A percentile compares a stretch with the other conserved stretches of the same genome.
Evolutionary conservation across 1,139 yeast genomes (phyloP).

Genomic region (Suhomyces choctaworum): DNA sequence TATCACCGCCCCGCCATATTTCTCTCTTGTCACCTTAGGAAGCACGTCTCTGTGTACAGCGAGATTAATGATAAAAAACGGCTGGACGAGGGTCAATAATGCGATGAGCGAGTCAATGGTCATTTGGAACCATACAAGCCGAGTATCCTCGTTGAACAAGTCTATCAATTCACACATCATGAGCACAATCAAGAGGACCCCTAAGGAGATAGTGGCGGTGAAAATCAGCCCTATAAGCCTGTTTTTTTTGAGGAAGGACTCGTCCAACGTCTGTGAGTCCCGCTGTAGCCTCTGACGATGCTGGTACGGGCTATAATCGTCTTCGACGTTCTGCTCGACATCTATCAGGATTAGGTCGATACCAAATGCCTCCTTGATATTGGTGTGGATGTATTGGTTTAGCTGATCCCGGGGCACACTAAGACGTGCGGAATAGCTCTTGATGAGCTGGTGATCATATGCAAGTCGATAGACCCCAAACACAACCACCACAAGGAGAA

Average conservation of each 20-base stretch:
- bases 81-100: constrained; percentile 34
- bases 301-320: constrained; percentile 28
- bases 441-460: constrained; percentile 30
- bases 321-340: constrained; percentile 17
- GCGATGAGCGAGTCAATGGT: constrained; percentile 36
- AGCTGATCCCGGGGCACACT: constrained; percentile 19
- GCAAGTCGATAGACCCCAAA: constrained; percentile 26
- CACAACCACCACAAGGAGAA: constrained; percentile 18
- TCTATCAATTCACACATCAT: constrained; percentile 43
- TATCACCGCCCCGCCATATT: constrained; percentile 12
- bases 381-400: constrained; percentile 18
- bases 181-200: constrained; percentile 34
- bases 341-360: constrained; percentile 21
- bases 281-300: background rate
- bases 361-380: constrained; percentile 14
- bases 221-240: constrained; percentile 29
- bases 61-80: constrained; percentile 35
- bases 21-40: constrained; percentile 18
- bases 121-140: constrained; percentile 30
- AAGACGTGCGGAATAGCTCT: constrained; percentile 22
- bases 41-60: constrained; percentile 29
- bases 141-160: constrained; percentile 21
- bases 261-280: background rate
- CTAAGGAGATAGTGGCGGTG: constrained; percentile 31
- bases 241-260: constrained; percentile 5